Evolutionary conservation across 2,329 filamentous ascomycete genomes (phyloP).

Genomic region (Ceratocystis lukuohia): DNA sequence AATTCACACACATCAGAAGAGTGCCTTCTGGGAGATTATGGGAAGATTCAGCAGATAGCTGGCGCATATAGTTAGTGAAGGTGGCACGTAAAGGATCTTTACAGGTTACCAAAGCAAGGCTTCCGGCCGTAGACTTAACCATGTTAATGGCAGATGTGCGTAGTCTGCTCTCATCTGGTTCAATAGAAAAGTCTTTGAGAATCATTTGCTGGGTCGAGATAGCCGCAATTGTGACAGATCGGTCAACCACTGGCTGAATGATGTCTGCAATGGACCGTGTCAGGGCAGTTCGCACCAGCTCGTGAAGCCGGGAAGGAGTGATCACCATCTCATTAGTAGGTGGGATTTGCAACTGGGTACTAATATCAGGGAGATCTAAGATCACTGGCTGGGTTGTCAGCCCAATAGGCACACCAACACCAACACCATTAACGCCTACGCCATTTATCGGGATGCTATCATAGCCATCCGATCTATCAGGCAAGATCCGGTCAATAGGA

Average conservation of each 20-base stretch:
- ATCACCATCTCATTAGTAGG: slow-evolving; percentile 69
- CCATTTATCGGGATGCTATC: slow-evolving; percentile 69
- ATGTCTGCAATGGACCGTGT: slow-evolving; percentile 89
- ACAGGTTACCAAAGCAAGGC: slow-evolving; percentile 89
- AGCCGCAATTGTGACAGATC: slow-evolving; percentile 93
- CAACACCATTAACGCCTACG: slow-evolving; percentile 48
- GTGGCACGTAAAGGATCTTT: slow-evolving; percentile 94
- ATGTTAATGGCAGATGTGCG: slow-evolving; percentile 80
- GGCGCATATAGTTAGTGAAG: slow-evolving; percentile 90
- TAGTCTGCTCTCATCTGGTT: slow-evolving; percentile 76
- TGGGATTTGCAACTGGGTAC: slow-evolving; percentile 65
- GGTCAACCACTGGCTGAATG: slow-evolving; percentile 91
- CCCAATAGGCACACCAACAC: slow-evolving; percentile 46
- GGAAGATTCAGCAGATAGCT: slow-evolving; percentile 52
- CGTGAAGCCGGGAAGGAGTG: slow-evolving; percentile 50
- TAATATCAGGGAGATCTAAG: slow-evolving; percentile 71
- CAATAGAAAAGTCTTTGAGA: slow-evolving; percentile 89
- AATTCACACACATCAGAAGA: slow-evolving; percentile 97
- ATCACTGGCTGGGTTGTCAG: slow-evolving; percentile 67
- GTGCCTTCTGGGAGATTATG: slow-evolving; percentile 84
- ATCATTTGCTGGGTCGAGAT: slow-evolving; percentile 95
- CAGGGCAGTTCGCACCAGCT: slow-evolving; percentile 75
- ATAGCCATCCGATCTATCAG: slow-evolving; percentile 65
- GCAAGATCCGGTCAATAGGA: slow-evolving; percentile 47
- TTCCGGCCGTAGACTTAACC: slow-evolving; percentile 88